Evolutionary conservation across 306 rosid species (phyloP).

Genomic region (Amphicarpaea edgeworthii): DNA sequence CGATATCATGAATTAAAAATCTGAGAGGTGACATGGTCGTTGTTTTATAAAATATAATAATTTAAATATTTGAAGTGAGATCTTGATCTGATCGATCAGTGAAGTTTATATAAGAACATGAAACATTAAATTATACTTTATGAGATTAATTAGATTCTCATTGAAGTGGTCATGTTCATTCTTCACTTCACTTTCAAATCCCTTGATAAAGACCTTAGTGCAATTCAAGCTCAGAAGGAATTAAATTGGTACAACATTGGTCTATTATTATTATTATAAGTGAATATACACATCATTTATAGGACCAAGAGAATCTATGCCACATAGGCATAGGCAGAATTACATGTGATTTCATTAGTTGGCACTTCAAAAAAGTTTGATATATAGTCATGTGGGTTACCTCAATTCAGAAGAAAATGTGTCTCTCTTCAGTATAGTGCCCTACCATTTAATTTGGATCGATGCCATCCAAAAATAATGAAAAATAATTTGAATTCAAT

Average conservation of each 20-base stretch:
- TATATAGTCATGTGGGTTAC: not conserved
- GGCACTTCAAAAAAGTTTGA: constrained; percentile 5
- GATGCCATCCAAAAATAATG: not conserved
- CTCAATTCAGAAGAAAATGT: constrained; percentile 1
- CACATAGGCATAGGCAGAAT: not conserved
- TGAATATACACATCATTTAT: not conserved
- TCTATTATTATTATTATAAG: not conserved
- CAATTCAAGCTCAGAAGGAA: constrained; percentile 42
- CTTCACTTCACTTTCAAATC: constrained; percentile 6
- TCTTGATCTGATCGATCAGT: constrained; percentile 42
- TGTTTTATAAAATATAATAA: not conserved
- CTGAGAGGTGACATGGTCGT: constrained; percentile 4
- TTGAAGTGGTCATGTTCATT: constrained; percentile 26
- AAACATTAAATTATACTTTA: not conserved
- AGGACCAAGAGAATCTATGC: not conserved
- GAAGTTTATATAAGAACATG: not conserved
- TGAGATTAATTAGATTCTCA: constrained; percentile 3
- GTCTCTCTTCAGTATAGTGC: not conserved
- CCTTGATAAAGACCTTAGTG: constrained; percentile 16
- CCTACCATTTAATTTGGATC: constrained; percentile 13
- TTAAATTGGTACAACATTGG: not conserved
- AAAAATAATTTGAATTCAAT: not conserved
- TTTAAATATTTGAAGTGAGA: constrained; percentile 38
- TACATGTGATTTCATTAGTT: constrained; percentile 45
- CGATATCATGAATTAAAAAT: constrained; percentile 22